Percentiles rank a stretch among this genome's conserved stretches.
Evolutionary conservation across 2,329 filamentous ascomycete species (phyloP).

Genomic region (Pseudogymnoascus sp.): DNA sequence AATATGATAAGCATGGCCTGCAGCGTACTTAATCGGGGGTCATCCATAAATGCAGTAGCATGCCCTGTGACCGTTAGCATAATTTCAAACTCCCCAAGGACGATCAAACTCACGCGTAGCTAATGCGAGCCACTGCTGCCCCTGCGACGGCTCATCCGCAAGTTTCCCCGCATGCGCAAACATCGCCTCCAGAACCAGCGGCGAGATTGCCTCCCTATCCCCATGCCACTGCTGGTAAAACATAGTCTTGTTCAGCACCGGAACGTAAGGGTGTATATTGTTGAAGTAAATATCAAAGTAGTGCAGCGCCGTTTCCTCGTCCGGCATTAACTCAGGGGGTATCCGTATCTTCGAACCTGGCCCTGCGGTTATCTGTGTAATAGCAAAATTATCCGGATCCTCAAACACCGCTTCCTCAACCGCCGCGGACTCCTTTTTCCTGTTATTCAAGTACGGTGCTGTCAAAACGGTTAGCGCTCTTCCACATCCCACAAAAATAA

Average conservation of each 20-base stretch:
- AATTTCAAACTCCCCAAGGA: conserved; percentile 7
- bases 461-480: conserved; percentile 12
- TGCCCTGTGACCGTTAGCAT: conserved; percentile 52
- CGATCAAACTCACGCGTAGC: conserved; percentile 58
- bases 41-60: conserved; percentile 86
- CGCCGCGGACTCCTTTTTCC: conserved; percentile 35
- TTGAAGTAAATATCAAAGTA: conserved; percentile 89
- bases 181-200: conserved; percentile 78
- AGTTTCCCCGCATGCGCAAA: conserved; percentile 83
- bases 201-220: conserved; percentile 75
- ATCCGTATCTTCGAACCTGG: conserved; percentile 76
- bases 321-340: conserved; percentile 86
- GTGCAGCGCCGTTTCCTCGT: conserved; percentile 68
- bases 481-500: conserved; percentile 10
- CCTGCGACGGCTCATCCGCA: conserved; percentile 73
- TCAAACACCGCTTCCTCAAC: conserved; percentile 58
- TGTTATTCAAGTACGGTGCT: conserved; percentile 79
- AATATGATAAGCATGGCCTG: conserved; percentile 81
- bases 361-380: conserved; percentile 51
- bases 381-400: conserved; percentile 65
- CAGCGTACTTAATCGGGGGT: conserved; percentile 80
- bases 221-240: conserved; percentile 88
- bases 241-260: conserved; percentile 71
- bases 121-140: conserved; percentile 86
- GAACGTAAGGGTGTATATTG: conserved; percentile 86